Base-by-base conservation (phyloP, 2,329 filamentous ascomycete species). In the Aschersonia sp. region DNA sequence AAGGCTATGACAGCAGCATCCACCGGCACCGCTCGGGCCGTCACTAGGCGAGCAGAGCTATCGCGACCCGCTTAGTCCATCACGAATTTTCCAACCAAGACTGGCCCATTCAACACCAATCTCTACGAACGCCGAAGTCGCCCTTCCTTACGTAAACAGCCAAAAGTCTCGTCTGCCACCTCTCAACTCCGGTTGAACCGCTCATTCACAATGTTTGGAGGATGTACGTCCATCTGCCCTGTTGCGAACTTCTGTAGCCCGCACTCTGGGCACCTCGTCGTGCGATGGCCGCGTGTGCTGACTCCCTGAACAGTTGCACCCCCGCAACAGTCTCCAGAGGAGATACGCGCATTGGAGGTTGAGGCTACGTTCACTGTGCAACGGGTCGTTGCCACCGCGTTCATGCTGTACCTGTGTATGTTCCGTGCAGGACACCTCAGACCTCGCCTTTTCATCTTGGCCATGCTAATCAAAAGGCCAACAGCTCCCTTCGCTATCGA, bases 321-420 rank as follows among this genome's bases (percentile, higher is more conserved):
- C 67, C 82, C 83, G 62, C 80, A 79, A 63, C 74, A 79, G 58
- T 79, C 79, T 50, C 69, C 76, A 50, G 79, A 82, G 64, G 83
- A 89, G 74, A 74, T 89, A 62, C 74, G 73, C 60, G 70, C 72
- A 58, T 74, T 81, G 62, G 84, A 89, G 71, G 70, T 71, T 50
- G 76, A 83, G 62, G 84, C 85, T 45, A 70, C 69, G 58, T 71
- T 73, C 55, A 83, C 81, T 45, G 70, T 90, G 55, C 79, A 84
- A 68, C 74, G 72, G 57, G 83, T 83, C 52, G 61, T 82, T 48
- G 73, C 77, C 40, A 78, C 79, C 12, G 81, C 80, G 52, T 70
- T 81, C 40, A 64, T 84, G 45, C 73, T 92, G 45, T 90, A 90
- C 62, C 68, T 92, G 51, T 87, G 86, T 92, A 78, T 49, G 35